Conservation (phyloP, 495 filamentous ascomycete genomes). For the Aspergillus asperescens region DNA sequence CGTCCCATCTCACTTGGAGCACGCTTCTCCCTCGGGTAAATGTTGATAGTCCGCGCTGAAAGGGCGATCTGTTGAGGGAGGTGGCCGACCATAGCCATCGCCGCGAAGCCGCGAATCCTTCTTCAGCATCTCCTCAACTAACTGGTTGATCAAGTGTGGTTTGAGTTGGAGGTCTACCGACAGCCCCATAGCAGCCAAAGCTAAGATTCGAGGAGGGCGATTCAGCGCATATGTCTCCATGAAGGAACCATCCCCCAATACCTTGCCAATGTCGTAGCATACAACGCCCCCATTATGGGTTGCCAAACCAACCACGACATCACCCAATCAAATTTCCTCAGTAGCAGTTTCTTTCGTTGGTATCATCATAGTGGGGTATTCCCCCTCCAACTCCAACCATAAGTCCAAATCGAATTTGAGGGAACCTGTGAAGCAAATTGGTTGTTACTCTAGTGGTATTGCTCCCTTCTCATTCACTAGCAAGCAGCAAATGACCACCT, state of each 20-base stretch:
- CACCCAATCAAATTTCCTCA: neutral
- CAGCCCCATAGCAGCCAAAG: neutral
- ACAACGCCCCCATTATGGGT: neutral
- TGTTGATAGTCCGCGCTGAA: constrained; percentile 29
- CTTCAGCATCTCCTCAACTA: neutral
- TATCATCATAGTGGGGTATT: neutral
- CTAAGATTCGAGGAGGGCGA: neutral
- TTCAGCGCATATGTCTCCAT: neutral
- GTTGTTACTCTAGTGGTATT: neutral
- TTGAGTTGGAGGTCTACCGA: neutral
- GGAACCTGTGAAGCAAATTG: neutral
- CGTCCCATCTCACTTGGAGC: constrained; percentile 15
- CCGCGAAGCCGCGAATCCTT: neutral
- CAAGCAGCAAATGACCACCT: neutral
- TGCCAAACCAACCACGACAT: constrained; percentile 1
- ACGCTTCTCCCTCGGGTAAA: constrained; percentile 10
- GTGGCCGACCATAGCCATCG: neutral
- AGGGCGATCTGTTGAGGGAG: constrained; percentile 16
- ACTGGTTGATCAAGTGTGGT: neutral
- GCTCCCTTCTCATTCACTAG: neutral
- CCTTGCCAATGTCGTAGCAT: constrained; percentile 2
- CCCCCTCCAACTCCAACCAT: constrained; percentile 3
- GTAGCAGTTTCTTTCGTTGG: no score
- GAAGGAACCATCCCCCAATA: neutral
- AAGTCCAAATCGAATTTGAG: constrained; percentile 1